These are phyloP conservation scores for Psilocybe cubensis DNA, from an alignment of 768 basidiomycete species.

Conservation along the genomic window DNA sequence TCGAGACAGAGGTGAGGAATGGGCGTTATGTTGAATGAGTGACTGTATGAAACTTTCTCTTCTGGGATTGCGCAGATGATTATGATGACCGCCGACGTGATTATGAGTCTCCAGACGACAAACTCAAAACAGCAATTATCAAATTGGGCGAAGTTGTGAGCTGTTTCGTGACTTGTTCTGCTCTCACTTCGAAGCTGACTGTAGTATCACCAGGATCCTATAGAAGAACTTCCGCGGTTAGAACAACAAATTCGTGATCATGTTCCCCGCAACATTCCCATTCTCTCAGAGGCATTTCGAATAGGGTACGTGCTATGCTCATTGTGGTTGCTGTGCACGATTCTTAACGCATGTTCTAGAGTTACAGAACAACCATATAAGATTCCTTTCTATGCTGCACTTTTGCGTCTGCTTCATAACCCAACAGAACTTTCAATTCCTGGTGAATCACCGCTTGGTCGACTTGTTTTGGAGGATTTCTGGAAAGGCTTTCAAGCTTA, in stretches of 20 bases:
- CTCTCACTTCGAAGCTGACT: slow-evolving; percentile 9
- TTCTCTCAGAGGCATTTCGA: slow-evolving; percentile 75
- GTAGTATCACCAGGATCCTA: slow-evolving; percentile 55
- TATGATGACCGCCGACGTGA: slow-evolving; percentile 71
- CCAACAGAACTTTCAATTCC: slow-evolving; percentile 37
- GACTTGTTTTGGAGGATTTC: slow-evolving; percentile 82
- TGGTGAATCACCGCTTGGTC: slow-evolving; percentile 58
- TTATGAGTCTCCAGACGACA: slow-evolving; percentile 73
- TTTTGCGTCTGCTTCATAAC: slow-evolving; percentile 72
- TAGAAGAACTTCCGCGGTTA: slow-evolving; percentile 69
- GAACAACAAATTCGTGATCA: slow-evolving; percentile 68
- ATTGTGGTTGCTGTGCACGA: slow-evolving; percentile 6
- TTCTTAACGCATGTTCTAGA: slow-evolving; percentile 39
- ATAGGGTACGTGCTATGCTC: slow-evolving; percentile 52
- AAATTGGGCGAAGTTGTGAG: slow-evolving; percentile 85
- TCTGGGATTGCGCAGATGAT: slow-evolving; percentile 53
- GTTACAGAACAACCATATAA: slow-evolving; percentile 95
- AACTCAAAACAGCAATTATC: slow-evolving; percentile 65
- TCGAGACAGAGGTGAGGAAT: slow-evolving; percentile 59
- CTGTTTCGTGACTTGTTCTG: slow-evolving; percentile 1
- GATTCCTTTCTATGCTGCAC: slow-evolving; percentile 84
- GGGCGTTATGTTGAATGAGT: slow-evolving; percentile 17
- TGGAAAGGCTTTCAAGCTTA: slow-evolving; percentile 90
- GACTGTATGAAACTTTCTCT: slow-evolving; percentile 20
- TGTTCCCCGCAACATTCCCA: slow-evolving; percentile 58